Percentiles rank a stretch among this genome's conserved stretches.
phyloP scores from a whole-genome alignment of 2,329 filamentous ascomycete species.

The Neurospora crassa region DNA sequence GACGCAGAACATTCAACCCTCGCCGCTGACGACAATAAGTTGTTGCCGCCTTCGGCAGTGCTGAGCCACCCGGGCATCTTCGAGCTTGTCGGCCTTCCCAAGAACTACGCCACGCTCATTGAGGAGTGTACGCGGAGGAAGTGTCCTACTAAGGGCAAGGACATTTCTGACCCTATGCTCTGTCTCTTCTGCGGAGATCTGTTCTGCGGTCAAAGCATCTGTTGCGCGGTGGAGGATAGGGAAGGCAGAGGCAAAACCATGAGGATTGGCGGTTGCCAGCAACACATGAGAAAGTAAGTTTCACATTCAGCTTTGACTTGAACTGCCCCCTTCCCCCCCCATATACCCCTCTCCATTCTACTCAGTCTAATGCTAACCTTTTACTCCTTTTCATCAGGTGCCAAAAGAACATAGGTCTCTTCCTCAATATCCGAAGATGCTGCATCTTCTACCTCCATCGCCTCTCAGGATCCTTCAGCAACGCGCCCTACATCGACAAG shows the following conservation, averaged over 20 bases:
- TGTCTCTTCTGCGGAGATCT: conserved; percentile 96
- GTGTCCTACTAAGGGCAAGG: conserved; percentile 85
- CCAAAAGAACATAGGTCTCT: conserved; percentile 81
- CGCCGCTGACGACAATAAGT: conserved; percentile 6
- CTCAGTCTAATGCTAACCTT: conserved; percentile 15
- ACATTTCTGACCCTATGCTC: conserved; percentile 80
- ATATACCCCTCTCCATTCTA: conserved; percentile 1
- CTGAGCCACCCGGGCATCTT: conserved; percentile 82
- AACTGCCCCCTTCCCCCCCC: background rate
- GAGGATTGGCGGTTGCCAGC: conserved; percentile 71
- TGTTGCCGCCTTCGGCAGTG: conserved; percentile 34
- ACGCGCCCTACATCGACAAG: conserved; percentile 88
- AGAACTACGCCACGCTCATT: conserved; percentile 84
- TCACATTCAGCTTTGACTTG: background rate
- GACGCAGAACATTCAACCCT: conserved; percentile 10
- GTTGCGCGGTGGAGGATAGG: conserved; percentile 62
- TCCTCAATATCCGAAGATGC: conserved; percentile 95
- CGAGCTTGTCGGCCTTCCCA: conserved; percentile 84
- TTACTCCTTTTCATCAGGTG: conserved; percentile 45
- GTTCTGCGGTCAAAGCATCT: conserved; percentile 88
- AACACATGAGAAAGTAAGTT: conserved; percentile 77
- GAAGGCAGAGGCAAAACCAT: conserved; percentile 30
- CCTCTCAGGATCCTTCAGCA: conserved; percentile 70
- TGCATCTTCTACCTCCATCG: conserved; percentile 81
- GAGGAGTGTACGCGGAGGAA: conserved; percentile 78